Evolutionary conservation across 352 stramenopile species (phyloP).

Genomic region (Phytophthora cajani): DNA sequence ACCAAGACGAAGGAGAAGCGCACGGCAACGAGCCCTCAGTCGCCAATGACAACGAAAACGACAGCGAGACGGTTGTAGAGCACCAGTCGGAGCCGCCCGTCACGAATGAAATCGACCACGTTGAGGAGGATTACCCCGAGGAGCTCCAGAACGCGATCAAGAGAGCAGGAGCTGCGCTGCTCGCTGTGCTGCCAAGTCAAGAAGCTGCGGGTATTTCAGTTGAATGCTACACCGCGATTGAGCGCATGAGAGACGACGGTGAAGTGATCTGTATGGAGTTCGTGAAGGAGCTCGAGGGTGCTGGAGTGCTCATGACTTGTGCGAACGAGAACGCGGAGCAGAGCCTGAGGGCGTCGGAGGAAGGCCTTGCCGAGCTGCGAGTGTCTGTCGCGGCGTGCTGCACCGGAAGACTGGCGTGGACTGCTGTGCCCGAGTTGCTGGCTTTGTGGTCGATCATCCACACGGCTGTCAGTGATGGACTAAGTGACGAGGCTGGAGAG

Average conservation of each 20-base stretch:
- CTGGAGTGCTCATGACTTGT: constrained; percentile 16
- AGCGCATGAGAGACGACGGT: constrained; percentile 15
- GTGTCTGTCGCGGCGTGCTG: constrained; percentile 13
- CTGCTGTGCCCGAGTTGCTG: constrained; percentile 11
- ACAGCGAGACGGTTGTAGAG: constrained; percentile 14
- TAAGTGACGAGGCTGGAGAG: constrained; percentile 13
- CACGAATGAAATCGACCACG: constrained; percentile 22
- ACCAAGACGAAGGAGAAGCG: constrained; percentile 11
- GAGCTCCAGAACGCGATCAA: constrained; percentile 15
- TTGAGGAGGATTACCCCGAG: constrained; percentile 13
- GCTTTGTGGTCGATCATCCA: constrained; percentile 25
- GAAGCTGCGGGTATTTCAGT: constrained; percentile 11
- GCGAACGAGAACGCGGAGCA: constrained; percentile 1
- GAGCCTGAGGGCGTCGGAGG: constrained; percentile 4
- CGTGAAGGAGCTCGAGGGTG: constrained; percentile 17
- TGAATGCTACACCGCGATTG: constrained; percentile 16
- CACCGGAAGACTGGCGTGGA: constrained; percentile 7
- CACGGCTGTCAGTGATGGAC: constrained; percentile 7
- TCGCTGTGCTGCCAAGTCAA: constrained; percentile 8
- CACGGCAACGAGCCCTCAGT: constrained; percentile 4
- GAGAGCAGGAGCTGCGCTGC: constrained; percentile 13
- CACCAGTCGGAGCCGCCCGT: constrained; percentile 16
- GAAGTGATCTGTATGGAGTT: constrained; percentile 12
- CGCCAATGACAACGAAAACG: constrained; percentile 12
- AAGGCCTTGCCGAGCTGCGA: constrained; percentile 19